These are phyloP conservation scores for Sarcodon aspratus DNA, from an alignment of 768 basidiomycete species.

Conservation along the genomic window DNA sequence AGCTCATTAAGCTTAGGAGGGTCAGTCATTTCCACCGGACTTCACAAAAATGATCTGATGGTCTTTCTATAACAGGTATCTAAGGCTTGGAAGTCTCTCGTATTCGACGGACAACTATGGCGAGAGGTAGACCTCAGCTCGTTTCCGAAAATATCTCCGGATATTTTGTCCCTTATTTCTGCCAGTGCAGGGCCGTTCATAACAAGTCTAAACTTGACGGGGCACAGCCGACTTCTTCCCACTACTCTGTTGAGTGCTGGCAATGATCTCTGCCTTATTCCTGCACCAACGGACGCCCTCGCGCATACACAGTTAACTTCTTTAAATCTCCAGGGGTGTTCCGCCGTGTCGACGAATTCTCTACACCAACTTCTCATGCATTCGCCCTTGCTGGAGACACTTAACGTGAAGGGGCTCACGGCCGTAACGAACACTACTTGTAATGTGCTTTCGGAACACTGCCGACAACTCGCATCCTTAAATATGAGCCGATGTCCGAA, in stretches of 20 bases:
- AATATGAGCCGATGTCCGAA: slow-evolving; percentile 65
- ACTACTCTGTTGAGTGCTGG: slow-evolving; percentile 41
- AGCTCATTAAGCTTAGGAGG: slow-evolving; percentile 69
- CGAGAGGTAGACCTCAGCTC: slow-evolving; percentile 44
- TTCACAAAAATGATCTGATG: slow-evolving; percentile 2
- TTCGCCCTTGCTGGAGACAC: slow-evolving; percentile 43
- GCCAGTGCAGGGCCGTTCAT: slow-evolving; percentile 54
- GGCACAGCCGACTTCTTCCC: slow-evolving; percentile 41
- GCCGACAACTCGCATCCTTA: slow-evolving; percentile 42
- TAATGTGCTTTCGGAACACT: slow-evolving; percentile 49
- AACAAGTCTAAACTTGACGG: slow-evolving; percentile 46
- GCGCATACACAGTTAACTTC: slow-evolving; percentile 57
- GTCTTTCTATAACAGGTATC: slow-evolving; percentile 44
- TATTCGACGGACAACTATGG: slow-evolving; percentile 88
- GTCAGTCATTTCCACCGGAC: slow-evolving; percentile 33
- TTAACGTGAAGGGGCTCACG: slow-evolving; percentile 58
- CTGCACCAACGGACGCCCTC: slow-evolving; percentile 19
- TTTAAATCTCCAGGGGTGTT: slow-evolving; percentile 68
- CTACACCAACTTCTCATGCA: slow-evolving; percentile 60
- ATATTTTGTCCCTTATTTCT: slow-evolving; percentile 41
- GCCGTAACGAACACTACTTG: slow-evolving; percentile 70
- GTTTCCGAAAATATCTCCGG: slow-evolving; percentile 45
- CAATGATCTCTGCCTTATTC: slow-evolving; percentile 38
- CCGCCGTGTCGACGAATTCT: slow-evolving; percentile 47
- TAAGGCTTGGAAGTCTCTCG: slow-evolving; percentile 60